phyloP scores from a whole-genome alignment of 1,284 basidiomycete genomes.

The Hortiboletus rubellus region DNA sequence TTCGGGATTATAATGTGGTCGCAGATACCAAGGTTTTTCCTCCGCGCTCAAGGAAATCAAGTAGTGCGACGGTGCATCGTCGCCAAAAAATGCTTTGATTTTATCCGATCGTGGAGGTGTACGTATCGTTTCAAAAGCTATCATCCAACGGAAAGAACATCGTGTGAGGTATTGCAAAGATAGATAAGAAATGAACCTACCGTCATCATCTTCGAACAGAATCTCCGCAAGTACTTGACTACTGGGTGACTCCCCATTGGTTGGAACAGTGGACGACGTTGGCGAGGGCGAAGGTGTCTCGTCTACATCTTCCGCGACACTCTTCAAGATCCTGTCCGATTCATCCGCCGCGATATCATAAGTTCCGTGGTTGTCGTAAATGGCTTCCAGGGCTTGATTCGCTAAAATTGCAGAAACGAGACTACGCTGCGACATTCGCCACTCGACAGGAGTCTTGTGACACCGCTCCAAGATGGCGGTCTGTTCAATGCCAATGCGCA shows the following conservation, averaged over 20 bases:
- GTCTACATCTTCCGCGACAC: slow-evolving; percentile 8
- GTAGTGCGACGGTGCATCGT: slow-evolving; percentile 50
- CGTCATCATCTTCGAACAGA: slow-evolving; percentile 20
- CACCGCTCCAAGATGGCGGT: slow-evolving; percentile 41
- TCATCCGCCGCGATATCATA: slow-evolving; percentile 14
- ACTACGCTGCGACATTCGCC: slow-evolving; percentile 48
- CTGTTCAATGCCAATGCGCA: slow-evolving; percentile 44
- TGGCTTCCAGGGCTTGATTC: slow-evolving; percentile 22
- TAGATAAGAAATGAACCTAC: slow-evolving; percentile 1
- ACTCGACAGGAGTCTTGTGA: slow-evolving; percentile 46
- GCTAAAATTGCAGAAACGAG: slow-evolving; percentile 34
- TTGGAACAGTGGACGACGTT: slow-evolving; percentile 13
- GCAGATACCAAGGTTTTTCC: slow-evolving; percentile 66
- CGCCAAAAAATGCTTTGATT: slow-evolving; percentile 62
- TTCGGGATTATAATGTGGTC: slow-evolving; percentile 59
- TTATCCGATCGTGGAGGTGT: slow-evolving; percentile 39
- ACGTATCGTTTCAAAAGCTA: slow-evolving; percentile 19
- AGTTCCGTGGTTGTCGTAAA: slow-evolving; percentile 18
- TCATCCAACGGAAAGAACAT: neutral
- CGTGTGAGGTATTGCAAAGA: neutral
- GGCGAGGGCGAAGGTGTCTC: neutral
- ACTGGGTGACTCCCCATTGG: slow-evolving; percentile 6
- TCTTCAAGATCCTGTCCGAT: slow-evolving; percentile 13
- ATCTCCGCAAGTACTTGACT: neutral
- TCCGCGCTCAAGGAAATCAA: slow-evolving; percentile 42